Evolutionary conservation across 2,329 filamentous ascomycete genomes (phyloP), one percentile per base, ranked within the genome.

Genomic region (Penicillium palitans): DNA sequence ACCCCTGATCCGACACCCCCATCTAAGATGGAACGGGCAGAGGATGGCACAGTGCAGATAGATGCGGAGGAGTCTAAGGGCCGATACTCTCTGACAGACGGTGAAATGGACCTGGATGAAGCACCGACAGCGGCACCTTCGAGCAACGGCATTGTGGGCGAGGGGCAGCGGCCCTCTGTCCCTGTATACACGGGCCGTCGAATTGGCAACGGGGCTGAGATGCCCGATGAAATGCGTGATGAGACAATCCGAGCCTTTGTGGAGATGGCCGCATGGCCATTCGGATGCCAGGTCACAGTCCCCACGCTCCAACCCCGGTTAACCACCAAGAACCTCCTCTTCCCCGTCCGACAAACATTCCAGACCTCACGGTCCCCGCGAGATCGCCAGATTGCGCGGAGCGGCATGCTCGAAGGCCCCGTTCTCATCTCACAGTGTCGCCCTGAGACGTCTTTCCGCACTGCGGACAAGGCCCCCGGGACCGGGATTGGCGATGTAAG

Each of bases 231-330:
- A 27, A 80, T 82, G 60, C 83, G 84, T 31, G 78, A 82, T 25
- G 83, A 87, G 21, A 80, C 81, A 31, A 74, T 87, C 40, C 78
- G 80, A 49, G 78, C 79, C 15, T 82, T 88, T 61, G 71, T 87
- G 12, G 84, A 87, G 69, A 81, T 83, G 65, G 76, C 81, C 12
- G 78, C 79, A 19, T 86, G 83, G 81, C 77, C 82, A 4, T 87
- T 87, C 71, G 80, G 80, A 49, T 83, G 83, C 64, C 81, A 81
- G 52, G 74, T 85, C 19, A 73, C 74, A 66, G 61, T 78, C 68
- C 67, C 83, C 71, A 70, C 79, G 72, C 57, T 78, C 62, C 68
- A 79, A 68, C 70, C 83, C 71, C 57, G 78, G 73, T 73, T 87
- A 7, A 70, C 77, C 8, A 68, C 85, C 13, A 73, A 78, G 55